These are phyloP conservation scores for Stevia rebaudiana DNA, from an alignment of 140 eudicot species.

Conservation along the genomic window DNA sequence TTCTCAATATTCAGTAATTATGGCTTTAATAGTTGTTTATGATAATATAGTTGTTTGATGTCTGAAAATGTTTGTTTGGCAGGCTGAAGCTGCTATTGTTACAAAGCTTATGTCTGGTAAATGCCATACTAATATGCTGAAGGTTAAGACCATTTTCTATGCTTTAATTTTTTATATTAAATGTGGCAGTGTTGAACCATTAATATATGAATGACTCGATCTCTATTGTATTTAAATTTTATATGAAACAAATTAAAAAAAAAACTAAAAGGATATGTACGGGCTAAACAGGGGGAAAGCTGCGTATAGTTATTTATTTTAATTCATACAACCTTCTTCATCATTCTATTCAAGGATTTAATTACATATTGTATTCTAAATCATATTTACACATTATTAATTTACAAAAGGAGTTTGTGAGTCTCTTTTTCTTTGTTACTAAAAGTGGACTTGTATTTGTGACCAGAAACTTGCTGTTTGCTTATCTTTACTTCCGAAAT, in stretches of 20 bases:
- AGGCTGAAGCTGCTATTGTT: constrained; percentile 82
- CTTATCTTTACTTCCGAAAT: constrained; percentile 81
- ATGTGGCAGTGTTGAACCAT: neutral
- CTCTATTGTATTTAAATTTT: neutral
- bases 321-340: neutral
- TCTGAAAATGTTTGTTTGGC: constrained; percentile 26
- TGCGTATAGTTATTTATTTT: neutral
- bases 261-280: neutral
- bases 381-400: neutral
- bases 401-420: neutral
- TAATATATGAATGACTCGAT: neutral
- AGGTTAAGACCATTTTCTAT: constrained; percentile 41
- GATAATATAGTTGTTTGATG: neutral
- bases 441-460: constrained; percentile 1
- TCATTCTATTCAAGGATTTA: neutral
- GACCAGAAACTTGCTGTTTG: constrained; percentile 72
- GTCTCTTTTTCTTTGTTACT: neutral
- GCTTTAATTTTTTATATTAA: neutral
- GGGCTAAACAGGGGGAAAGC: neutral
- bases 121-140: constrained; percentile 42
- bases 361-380: neutral
- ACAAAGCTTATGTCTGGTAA: constrained; percentile 58
- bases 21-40: neutral
- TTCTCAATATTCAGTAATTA: neutral
- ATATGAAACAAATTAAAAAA: neutral